Conservation (phyloP, 805 yeast genomes). For the Candida ficus region DNA sequence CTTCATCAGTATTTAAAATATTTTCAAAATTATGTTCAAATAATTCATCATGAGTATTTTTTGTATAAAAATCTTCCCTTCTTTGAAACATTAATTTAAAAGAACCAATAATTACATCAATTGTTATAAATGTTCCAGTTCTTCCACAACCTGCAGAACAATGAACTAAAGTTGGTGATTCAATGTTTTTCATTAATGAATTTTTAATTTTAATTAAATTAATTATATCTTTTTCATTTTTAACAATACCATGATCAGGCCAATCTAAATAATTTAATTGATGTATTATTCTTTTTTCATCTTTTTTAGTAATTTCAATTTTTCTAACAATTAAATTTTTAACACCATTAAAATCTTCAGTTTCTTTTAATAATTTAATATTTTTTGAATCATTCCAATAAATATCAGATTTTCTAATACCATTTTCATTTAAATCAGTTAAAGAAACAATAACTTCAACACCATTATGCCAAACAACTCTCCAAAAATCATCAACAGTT, state of each 20-base stretch:
- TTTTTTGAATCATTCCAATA: slow-evolving; percentile 63
- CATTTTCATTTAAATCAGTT: slow-evolving; percentile 69
- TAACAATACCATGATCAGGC: slow-evolving; percentile 77
- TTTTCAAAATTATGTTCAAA: slow-evolving; percentile 3
- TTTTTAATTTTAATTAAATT: slow-evolving; percentile 29
- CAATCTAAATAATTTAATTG: slow-evolving; percentile 77
- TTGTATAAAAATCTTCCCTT: too few relatives aligned
- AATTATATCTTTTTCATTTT: slow-evolving; percentile 29
- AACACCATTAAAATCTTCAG: slow-evolving; percentile 25
- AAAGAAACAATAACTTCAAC: slow-evolving; percentile 71
- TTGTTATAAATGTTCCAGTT: slow-evolving; percentile 82
- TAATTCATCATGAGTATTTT: slow-evolving; percentile 4
- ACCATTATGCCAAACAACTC: slow-evolving; percentile 59
- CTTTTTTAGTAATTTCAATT: slow-evolving; percentile 19
- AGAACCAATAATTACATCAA: slow-evolving; percentile 36
- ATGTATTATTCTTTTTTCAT: slow-evolving; percentile 38
- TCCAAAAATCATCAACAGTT: slow-evolving; percentile 89
- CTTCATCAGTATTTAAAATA: slow-evolving; percentile 38
- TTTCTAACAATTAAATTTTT: slow-evolving; percentile 30
- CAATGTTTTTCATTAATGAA: slow-evolving; percentile 13
- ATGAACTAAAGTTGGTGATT: slow-evolving; percentile 66
- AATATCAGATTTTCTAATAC: slow-evolving; percentile 73
- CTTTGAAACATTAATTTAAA: too few relatives aligned
- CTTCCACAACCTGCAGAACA: slow-evolving; percentile 98
- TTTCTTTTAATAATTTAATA: slow-evolving; percentile 31